A percentile compares a stretch with the other conserved stretches of the same genome.
These are phyloP conservation scores for Acacia melanoxylon DNA, from an alignment of 306 rosid genomes.

Conservation along the genomic window DNA sequence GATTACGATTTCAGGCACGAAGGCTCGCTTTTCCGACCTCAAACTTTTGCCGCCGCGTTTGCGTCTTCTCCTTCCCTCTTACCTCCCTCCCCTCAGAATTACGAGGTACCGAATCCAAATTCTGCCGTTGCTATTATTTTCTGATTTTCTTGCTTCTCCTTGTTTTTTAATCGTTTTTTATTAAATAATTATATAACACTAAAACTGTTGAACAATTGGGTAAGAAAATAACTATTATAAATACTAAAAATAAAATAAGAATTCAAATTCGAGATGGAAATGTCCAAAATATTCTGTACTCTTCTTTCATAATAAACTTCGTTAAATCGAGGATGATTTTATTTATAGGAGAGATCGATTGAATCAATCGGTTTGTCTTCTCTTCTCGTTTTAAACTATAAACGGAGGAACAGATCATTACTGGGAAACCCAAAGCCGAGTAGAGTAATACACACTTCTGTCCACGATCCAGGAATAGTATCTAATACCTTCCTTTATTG, in stretches of 20 bases:
- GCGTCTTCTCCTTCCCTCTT: constrained; percentile 58
- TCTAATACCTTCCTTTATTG: background rate
- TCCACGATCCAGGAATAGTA: background rate
- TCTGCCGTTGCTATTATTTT: background rate
- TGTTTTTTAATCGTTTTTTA: background rate
- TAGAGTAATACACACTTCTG: background rate
- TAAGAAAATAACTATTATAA: background rate
- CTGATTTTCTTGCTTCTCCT: background rate
- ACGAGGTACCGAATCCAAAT: background rate
- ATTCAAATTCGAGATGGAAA: background rate
- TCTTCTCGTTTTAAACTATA: background rate
- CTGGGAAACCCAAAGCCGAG: background rate
- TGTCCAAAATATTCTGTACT: background rate
- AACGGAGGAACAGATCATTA: background rate
- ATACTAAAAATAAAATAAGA: background rate
- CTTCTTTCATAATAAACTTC: background rate
- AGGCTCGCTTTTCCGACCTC: constrained; percentile 42
- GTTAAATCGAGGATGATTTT: background rate
- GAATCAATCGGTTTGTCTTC: background rate
- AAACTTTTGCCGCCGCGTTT: constrained; percentile 45
- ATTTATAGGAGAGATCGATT: background rate
- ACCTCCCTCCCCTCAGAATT: constrained; percentile 40
- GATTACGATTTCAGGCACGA: background rate
- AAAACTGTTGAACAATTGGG: background rate
- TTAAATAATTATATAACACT: background rate